Evolutionary conservation across 1,284 basidiomycete genomes (phyloP).

Genomic region (Volvariella volvacea): DNA sequence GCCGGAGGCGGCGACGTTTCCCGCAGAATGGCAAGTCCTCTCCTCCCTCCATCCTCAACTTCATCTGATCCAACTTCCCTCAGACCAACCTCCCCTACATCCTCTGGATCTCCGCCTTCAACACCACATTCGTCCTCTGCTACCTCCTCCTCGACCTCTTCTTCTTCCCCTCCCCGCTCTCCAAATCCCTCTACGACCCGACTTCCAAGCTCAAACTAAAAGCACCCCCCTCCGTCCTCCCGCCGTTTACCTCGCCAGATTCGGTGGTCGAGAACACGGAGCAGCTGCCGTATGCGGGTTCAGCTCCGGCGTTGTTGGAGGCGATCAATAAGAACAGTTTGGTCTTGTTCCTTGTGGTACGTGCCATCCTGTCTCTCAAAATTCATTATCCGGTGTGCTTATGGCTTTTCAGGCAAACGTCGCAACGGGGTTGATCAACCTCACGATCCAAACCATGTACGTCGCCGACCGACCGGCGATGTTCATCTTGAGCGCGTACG

Average conservation of each 20-base stretch:
- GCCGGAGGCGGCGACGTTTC: conserved; percentile 54
- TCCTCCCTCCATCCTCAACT: conserved; percentile 3
- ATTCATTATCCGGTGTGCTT: background rate
- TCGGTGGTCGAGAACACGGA: background rate
- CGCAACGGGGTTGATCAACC: conserved; percentile 80
- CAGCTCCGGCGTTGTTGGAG: conserved; percentile 60
- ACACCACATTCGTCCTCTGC: conserved; percentile 77
- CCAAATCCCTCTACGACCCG: conserved; percentile 2
- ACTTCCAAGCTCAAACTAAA: conserved; percentile 14
- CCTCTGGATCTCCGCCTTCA: conserved; percentile 87
- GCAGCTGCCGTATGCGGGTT: conserved; percentile 3
- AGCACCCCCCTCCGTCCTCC: conserved; percentile 19
- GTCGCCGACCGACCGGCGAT: conserved; percentile 51
- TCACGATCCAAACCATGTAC: conserved; percentile 83
- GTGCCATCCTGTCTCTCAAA: conserved; percentile 25
- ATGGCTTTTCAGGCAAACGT: conserved; percentile 69
- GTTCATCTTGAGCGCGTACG: conserved; percentile 61
- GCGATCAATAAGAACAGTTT: conserved; percentile 83
- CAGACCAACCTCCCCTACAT: conserved; percentile 89
- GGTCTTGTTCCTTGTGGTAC: conserved; percentile 74
- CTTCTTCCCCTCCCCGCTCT: conserved; percentile 47
- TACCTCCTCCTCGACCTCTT: conserved; percentile 75
- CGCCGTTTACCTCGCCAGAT: conserved; percentile 4
- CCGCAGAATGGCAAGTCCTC: conserved; percentile 60
- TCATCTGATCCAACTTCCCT: background rate